Percentiles rank a stretch among this genome's conserved stretches.
Conservation (phyloP, 345 rosid species). For the Erodium maritimum region DNA sequence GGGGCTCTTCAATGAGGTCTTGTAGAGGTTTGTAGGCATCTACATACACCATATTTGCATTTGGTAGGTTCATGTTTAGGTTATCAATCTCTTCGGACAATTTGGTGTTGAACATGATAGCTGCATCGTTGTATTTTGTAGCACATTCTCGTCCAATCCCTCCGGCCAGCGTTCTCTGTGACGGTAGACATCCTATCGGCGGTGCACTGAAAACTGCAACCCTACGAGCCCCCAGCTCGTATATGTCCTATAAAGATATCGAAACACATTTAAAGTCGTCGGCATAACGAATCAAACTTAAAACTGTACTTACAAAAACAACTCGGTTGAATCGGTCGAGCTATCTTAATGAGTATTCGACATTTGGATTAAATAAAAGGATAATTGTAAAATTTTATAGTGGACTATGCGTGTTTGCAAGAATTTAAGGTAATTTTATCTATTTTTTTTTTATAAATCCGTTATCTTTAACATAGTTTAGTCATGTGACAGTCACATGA, state of each 20-base stretch:
- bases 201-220: conserved; percentile 32
- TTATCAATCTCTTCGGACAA: conserved; percentile 19
- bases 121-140: conserved; percentile 23
- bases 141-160: conserved; percentile 19
- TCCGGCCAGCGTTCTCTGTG: conserved; percentile 24
- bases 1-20: conserved; percentile 35
- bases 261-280: neutral
- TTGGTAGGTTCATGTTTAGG: conserved; percentile 13
- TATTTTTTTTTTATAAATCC: too few species aligned
- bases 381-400: too few species aligned
- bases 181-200: conserved; percentile 49
- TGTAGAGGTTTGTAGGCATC: conserved; percentile 47
- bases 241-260: conserved; percentile 19
- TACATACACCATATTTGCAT: conserved; percentile 24
- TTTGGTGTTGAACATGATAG: conserved; percentile 31
- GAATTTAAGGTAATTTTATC: too few species aligned
- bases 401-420: too few species aligned
- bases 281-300: too few species aligned
- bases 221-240: conserved; percentile 34
- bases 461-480: too few species aligned
- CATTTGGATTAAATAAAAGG: too few species aligned
- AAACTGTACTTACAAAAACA: too few species aligned
- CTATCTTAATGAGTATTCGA: too few species aligned
- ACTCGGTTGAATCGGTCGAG: too few species aligned
- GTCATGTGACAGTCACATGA: too few species aligned